A percentile compares a stretch with the other conserved stretches of the same genome.
Evolutionary conservation across 805 yeast genomes (phyloP).

Genomic region (Ogataea pini): DNA sequence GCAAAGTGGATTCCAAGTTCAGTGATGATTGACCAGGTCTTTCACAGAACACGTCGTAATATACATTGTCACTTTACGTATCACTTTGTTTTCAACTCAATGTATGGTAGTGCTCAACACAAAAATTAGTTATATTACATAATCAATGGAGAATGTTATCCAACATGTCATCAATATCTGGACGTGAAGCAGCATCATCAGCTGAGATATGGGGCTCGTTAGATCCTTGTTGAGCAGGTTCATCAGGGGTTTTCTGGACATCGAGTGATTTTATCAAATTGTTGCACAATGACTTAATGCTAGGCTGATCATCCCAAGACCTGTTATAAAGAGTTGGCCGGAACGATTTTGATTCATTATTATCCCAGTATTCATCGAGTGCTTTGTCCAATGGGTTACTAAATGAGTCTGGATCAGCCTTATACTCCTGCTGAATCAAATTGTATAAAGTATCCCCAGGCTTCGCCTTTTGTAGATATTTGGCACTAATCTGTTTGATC

Average conservation of each 20-base stretch:
- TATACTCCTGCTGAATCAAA: constrained; percentile 8
- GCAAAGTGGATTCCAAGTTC: neutral
- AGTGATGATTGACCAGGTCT: neutral
- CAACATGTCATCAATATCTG: constrained; percentile 7
- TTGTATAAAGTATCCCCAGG: constrained; percentile 14
- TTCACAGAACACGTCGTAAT: neutral
- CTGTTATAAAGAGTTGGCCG: constrained; percentile 15
- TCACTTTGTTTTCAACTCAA: neutral
- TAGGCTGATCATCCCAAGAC: neutral
- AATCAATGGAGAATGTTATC: neutral
- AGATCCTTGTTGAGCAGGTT: neutral
- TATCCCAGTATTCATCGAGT: neutral
- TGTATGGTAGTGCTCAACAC: neutral
- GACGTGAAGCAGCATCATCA: neutral
- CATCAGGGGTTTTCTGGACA: neutral
- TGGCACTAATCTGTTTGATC: constrained; percentile 9
- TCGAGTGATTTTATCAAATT: constrained; percentile 9
- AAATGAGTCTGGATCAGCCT: neutral
- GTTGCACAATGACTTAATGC: constrained; percentile 1
- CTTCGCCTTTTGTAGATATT: constrained; percentile 10
- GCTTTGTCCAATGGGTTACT: constrained; percentile 7
- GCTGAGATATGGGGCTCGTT: neutral
- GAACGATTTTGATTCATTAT: constrained; percentile 4
- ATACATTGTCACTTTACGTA: neutral
- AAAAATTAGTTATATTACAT: neutral